Conservation (phyloP, 495 filamentous ascomycete genomes). For the Podospora comata region DNA sequence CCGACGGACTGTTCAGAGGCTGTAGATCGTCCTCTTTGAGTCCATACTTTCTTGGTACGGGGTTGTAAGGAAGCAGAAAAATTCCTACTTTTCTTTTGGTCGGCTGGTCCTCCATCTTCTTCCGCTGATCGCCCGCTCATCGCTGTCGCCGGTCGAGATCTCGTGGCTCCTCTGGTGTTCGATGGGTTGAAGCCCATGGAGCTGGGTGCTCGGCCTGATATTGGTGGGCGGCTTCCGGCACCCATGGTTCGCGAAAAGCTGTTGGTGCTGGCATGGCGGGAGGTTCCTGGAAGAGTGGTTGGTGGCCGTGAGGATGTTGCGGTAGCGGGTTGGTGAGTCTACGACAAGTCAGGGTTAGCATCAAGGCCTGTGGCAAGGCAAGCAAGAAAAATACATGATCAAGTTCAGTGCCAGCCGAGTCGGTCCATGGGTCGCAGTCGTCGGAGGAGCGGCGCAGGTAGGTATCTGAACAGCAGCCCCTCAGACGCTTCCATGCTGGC, state of each 20-base stretch:
- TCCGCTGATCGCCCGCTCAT: conserved; percentile 53
- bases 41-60: conserved; percentile 26
- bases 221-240: conserved; percentile 48
- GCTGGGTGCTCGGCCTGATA: conserved; percentile 46
- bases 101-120: conserved; percentile 28
- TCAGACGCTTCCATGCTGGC: conserved; percentile 2
- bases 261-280: conserved; percentile 36
- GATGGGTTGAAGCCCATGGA: conserved; percentile 43
- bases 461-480: conserved; percentile 6
- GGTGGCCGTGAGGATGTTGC: conserved; percentile 15
- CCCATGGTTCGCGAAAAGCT: conserved; percentile 58
- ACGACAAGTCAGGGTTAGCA: neutral
- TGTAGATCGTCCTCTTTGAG: conserved; percentile 29
- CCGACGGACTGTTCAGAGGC: conserved; percentile 31
- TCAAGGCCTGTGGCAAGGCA: neutral
- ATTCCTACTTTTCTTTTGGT: conserved; percentile 63
- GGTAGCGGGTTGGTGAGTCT: conserved; percentile 13
- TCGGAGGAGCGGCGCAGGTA: neutral
- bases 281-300: conserved; percentile 17
- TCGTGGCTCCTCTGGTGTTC: conserved; percentile 35
- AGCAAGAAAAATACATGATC: conserved; percentile 6
- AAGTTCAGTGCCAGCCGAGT: neutral
- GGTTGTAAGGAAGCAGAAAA: conserved; percentile 17
- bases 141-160: conserved; percentile 57
- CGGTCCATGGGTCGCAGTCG: neutral